Percentiles rank a stretch among this genome's conserved stretches.
Evolutionary conservation across 805 yeast genomes (phyloP).

Genomic region (Spathaspora girioi): DNA sequence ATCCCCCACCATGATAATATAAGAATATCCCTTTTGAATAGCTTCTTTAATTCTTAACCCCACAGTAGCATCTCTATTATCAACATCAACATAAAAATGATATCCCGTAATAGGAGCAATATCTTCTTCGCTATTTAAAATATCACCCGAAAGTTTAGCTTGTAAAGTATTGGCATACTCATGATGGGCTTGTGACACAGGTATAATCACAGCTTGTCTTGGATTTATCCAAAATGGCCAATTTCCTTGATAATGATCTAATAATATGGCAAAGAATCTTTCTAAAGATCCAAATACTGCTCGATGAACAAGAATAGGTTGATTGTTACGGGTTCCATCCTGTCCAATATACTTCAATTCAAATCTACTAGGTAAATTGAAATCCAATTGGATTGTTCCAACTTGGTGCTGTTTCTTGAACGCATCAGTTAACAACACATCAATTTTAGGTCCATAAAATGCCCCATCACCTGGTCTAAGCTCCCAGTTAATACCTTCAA

Average conservation of each 20-base stretch:
- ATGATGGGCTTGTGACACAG: constrained; percentile 63
- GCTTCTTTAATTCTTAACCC: constrained; percentile 82
- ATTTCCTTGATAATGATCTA: constrained; percentile 86
- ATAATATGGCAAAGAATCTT: constrained; percentile 82
- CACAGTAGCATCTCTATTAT: constrained; percentile 70
- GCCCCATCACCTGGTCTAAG: constrained; percentile 95
- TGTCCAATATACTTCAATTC: constrained; percentile 60
- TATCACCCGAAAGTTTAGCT: constrained; percentile 43
- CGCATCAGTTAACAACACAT: constrained; percentile 76
- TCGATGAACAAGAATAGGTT: constrained; percentile 93
- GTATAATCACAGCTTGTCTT: constrained; percentile 80
- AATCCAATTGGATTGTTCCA: constrained; percentile 93
- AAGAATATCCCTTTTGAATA: constrained; percentile 67
- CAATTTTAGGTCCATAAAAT: constrained; percentile 95
- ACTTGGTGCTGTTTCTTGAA: constrained; percentile 83
- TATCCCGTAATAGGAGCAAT: constrained; percentile 52
- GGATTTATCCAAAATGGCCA: constrained; percentile 99
- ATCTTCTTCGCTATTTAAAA: constrained; percentile 20
- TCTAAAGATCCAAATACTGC: constrained; percentile 96
- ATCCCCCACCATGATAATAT: constrained; percentile 83
- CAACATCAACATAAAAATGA: constrained; percentile 73
- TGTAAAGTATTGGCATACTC: constrained; percentile 52
- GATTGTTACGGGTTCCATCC: constrained; percentile 47
- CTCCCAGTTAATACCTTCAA: constrained; percentile 53
- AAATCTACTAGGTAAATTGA: constrained; percentile 87